Evolutionary conservation across 129 eudicot species (phyloP), one percentile per base, ranked within the genome.

Genomic region (Artemisia argyi): DNA sequence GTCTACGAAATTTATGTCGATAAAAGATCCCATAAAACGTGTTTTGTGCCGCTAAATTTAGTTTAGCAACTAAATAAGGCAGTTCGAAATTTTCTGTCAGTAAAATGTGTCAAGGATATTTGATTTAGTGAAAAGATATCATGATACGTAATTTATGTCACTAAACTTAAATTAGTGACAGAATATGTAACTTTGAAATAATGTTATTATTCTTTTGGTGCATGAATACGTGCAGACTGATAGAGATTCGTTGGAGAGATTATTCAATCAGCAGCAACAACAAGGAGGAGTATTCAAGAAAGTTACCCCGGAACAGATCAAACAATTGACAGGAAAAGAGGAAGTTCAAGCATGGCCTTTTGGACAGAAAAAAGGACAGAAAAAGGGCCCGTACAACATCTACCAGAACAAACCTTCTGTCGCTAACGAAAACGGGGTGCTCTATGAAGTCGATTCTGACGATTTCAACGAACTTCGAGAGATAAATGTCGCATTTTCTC

Each of bases 271-370:
- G 28, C 50, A 24, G 1, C 73, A 77, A 9, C 69, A 82, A 61
- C 83, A 83, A 50, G 39, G 24, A 13, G 98, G 92, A 24, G 30
- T 73, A 1, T 74, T 93, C 11, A 64, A 80, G 49, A 81, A 85
- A 79, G 98, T 89, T 5, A 76, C 85, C 0, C 74, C 76, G 28
- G 96, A 93, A 81, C 98, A 93, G 11, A 82, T 90, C 62, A 72
- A 78, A 78, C 79, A 89, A 1, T 9, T 90, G 78, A 83, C 83
- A 67, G 88, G 75, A 10, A 75, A 78, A 32, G 83, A 78, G 18
- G 82, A 86, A 59, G 76, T 81, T 30, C 76, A 85, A 7, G 14
- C 24, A 42, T 92, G 97, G 96, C 98, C 98, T 3, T 89, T 89
- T 63, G 79, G 85, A 22, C 82, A 82, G 54, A 53, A 80, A 1